Percentiles rank a stretch among this genome's conserved stretches.
phyloP scores from a whole-genome alignment of 2,329 filamentous ascomycete genomes.

The Verticillium isaacii region DNA sequence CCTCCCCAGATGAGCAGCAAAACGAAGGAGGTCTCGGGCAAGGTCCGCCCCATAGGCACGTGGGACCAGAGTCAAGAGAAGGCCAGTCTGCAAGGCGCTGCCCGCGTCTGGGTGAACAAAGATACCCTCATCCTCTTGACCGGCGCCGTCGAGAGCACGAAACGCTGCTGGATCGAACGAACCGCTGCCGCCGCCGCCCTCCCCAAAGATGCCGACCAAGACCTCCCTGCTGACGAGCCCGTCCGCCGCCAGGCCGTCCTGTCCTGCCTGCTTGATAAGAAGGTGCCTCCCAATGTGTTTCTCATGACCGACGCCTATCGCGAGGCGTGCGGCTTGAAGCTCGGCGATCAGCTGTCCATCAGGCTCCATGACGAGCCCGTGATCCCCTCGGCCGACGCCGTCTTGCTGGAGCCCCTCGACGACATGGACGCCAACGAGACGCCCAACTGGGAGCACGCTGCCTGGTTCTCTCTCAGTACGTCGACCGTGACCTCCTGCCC shows the following conservation, averaged over 20 bases:
- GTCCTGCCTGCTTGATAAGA: slow-evolving; percentile 50
- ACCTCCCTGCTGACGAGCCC: slow-evolving; percentile 6
- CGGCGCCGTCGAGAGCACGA: slow-evolving; percentile 36
- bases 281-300: slow-evolving; percentile 62
- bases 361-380: slow-evolving; percentile 48
- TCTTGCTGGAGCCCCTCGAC: slow-evolving; percentile 26
- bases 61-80: slow-evolving; percentile 35
- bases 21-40: slow-evolving; percentile 18
- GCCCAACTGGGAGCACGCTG: background rate
- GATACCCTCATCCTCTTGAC: slow-evolving; percentile 40
- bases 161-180: slow-evolving; percentile 35
- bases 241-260: slow-evolving; percentile 40
- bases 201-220: background rate
- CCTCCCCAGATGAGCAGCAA: slow-evolving; percentile 12
- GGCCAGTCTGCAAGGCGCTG: slow-evolving; percentile 35
- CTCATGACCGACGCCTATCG: slow-evolving; percentile 72
- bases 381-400: slow-evolving; percentile 49
- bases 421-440: background rate
- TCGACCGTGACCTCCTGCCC: slow-evolving; percentile 3
- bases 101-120: slow-evolving; percentile 42
- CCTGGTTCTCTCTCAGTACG: background rate
- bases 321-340: slow-evolving; percentile 65
- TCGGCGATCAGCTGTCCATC: slow-evolving; percentile 61
- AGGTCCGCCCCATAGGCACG: slow-evolving; percentile 33
- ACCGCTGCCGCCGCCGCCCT: background rate